Percentiles rank a stretch among this genome's conserved stretches.
Conservation (phyloP, 352 stramenopile species). For the Blastocystis sp. region DNA sequence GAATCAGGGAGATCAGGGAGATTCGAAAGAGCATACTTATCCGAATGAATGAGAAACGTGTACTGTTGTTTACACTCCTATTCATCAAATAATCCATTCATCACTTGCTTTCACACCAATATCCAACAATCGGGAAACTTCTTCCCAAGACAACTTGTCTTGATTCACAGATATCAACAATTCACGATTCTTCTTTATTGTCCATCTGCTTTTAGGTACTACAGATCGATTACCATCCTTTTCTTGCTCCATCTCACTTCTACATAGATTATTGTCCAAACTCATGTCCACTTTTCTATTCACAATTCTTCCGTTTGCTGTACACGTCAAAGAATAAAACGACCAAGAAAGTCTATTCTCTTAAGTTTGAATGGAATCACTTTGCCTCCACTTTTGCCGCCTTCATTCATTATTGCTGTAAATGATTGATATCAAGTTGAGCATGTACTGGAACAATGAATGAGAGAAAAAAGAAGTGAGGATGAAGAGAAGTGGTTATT, state of each 20-base stretch:
- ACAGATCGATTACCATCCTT: background rate
- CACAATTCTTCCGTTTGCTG: background rate
- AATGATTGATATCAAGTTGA: too few relatives aligned
- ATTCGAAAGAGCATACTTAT: constrained; percentile 2
- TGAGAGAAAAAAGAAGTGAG: too few relatives aligned
- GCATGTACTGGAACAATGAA: too few relatives aligned
- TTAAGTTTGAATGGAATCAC: too few relatives aligned
- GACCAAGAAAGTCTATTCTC: background rate
- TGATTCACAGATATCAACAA: background rate
- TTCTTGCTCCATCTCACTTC: background rate
- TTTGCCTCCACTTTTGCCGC: too few relatives aligned
- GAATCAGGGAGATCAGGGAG: background rate
- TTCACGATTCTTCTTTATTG: constrained; percentile 8
- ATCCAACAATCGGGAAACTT: background rate
- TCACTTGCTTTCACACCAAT: background rate
- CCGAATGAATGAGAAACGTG: constrained; percentile 8
- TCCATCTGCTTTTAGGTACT: background rate
- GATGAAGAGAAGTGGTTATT: too few relatives aligned
- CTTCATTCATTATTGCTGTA: too few relatives aligned
- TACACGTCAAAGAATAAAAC: background rate
- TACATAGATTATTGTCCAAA: background rate
- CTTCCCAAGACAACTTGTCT: background rate
- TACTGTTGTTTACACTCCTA: constrained; percentile 47
- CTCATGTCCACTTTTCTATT: background rate
- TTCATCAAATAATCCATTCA: background rate